Conservation (phyloP, 2,329 filamentous ascomycete species). For the Pestalotiopsis sp. region DNA sequence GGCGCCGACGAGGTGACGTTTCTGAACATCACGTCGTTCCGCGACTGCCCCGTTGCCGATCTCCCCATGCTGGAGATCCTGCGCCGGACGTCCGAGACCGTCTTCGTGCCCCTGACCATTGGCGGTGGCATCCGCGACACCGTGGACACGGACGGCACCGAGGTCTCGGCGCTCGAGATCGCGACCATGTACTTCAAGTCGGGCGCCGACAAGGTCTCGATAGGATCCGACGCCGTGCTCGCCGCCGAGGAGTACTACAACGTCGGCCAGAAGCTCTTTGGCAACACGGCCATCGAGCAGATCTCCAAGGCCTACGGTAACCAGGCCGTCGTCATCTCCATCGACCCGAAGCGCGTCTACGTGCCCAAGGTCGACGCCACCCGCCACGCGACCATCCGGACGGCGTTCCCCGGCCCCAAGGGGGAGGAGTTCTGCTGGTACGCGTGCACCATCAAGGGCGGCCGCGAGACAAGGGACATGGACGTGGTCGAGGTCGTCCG, state of each 20-base stretch:
- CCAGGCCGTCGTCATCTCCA: slow-evolving; percentile 93
- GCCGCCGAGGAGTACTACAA: slow-evolving; percentile 91
- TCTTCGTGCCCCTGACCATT: slow-evolving; percentile 94
- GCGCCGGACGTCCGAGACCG: slow-evolving; percentile 79
- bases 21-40: slow-evolving; percentile 97
- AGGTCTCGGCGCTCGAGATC: slow-evolving; percentile 87
- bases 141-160: slow-evolving; percentile 81
- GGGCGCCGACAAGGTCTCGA: slow-evolving; percentile 95
- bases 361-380: slow-evolving; percentile 70
- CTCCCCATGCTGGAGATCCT: slow-evolving; percentile 95
- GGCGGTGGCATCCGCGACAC: slow-evolving; percentile 95
- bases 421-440: slow-evolving; percentile 92
- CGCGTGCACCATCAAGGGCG: slow-evolving; percentile 94
- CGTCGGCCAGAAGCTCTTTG: slow-evolving; percentile 66
- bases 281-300: slow-evolving; percentile 90
- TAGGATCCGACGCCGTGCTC: slow-evolving; percentile 90
- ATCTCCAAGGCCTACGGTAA: slow-evolving; percentile 93
- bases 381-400: slow-evolving; percentile 73
- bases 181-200: slow-evolving; percentile 97
- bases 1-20: slow-evolving; percentile 97
- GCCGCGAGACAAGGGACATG: slow-evolving; percentile 88
- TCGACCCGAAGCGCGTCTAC: slow-evolving; percentile 92
- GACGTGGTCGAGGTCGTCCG: slow-evolving; percentile 86
- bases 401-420: slow-evolving; percentile 66
- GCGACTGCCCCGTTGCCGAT: slow-evolving; percentile 90